Conservation (phyloP, 2,329 filamentous ascomycete genomes). For the Talaromyces sp. region DNA sequence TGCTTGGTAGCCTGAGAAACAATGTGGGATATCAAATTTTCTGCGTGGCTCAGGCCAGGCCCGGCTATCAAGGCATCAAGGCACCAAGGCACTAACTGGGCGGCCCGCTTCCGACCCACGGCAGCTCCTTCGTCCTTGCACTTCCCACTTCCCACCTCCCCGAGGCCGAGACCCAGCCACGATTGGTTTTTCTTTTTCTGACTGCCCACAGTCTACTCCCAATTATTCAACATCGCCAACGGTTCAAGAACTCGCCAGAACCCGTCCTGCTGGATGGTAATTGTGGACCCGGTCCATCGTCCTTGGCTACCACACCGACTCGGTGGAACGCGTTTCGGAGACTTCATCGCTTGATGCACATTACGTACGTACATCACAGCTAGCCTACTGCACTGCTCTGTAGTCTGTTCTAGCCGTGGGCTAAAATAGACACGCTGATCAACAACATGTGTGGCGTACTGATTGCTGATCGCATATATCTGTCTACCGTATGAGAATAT, state of each 20-base stretch:
- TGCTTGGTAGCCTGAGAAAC: neutral
- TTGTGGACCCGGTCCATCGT: neutral
- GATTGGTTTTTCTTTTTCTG: neutral
- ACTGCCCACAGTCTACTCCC: no score
- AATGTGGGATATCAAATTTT: conserved; percentile 3
- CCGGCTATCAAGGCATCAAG: neutral
- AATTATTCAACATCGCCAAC: neutral
- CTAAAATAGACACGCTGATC: neutral
- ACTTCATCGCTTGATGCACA: neutral
- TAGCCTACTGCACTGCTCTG: neutral
- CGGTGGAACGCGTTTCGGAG: neutral
- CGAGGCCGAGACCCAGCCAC: neutral
- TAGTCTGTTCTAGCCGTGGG: neutral
- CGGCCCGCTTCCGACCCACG: neutral
- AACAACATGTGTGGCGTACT: neutral
- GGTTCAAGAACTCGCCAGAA: neutral
- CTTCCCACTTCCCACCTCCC: neutral
- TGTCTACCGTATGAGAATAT: neutral
- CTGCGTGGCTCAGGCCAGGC: conserved; percentile 6
- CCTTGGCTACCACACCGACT: neutral
- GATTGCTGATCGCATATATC: neutral
- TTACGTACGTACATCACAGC: neutral
- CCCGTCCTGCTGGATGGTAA: neutral
- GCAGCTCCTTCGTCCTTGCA: neutral
- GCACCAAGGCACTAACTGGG: neutral